Conservation (phyloP, 345 rosid genomes). For the Melaleuca alternifolia region DNA sequence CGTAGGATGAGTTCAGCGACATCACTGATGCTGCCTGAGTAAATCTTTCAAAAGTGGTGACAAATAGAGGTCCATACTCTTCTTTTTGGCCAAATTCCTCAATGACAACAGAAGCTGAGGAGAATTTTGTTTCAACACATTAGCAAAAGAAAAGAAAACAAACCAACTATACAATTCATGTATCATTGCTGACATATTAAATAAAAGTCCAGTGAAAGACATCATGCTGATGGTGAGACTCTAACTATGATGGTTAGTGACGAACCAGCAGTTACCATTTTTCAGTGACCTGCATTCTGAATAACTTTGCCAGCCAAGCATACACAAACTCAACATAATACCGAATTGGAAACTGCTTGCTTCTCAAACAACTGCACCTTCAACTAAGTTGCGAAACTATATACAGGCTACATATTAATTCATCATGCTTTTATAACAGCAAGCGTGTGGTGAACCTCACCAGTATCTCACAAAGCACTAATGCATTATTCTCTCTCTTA, state of each 20-base stretch:
- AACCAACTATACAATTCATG: background rate
- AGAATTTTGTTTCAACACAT: background rate
- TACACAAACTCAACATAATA: background rate
- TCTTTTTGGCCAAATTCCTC: constrained; percentile 90
- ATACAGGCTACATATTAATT: background rate
- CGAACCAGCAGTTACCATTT: background rate
- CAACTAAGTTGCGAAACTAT: background rate
- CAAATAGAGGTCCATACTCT: constrained; percentile 68
- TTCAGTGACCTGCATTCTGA: background rate
- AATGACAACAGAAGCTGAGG: constrained; percentile 70
- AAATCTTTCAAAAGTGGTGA: constrained; percentile 76
- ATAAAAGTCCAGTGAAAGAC: background rate
- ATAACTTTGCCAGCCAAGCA: background rate
- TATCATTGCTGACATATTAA: background rate
- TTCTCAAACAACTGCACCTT: background rate
- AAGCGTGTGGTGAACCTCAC: background rate
- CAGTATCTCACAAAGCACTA: background rate
- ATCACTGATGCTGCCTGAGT: constrained; percentile 70
- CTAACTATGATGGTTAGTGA: background rate
- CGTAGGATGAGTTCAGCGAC: constrained; percentile 81
- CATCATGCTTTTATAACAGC: background rate
- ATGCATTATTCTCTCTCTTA: background rate
- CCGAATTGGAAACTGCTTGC: background rate
- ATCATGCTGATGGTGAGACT: background rate
- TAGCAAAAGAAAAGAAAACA: background rate